Evolutionary conservation across 345 rosid genomes (phyloP).

Genomic region (Aquilaria yunnanensis): DNA sequence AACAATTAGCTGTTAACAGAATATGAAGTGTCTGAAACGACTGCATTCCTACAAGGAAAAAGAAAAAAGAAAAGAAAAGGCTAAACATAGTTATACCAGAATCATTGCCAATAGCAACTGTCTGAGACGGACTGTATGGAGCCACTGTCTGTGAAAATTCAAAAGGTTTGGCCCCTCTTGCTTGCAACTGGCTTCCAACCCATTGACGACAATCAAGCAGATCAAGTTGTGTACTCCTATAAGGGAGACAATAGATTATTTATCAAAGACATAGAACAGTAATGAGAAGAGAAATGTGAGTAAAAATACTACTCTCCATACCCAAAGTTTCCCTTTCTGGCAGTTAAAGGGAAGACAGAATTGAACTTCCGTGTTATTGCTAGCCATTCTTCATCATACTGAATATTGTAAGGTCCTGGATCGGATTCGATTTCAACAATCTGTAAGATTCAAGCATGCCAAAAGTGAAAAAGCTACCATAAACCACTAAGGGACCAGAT

Average conservation of each 20-base stretch:
- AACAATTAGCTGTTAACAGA: conserved; percentile 2
- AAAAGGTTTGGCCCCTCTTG: conserved; percentile 61
- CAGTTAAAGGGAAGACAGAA: conserved; percentile 59
- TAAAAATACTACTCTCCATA: conserved; percentile 14
- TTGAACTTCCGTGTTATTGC: conserved; percentile 65
- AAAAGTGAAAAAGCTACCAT: conserved; percentile 18
- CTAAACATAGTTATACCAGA: conserved; percentile 24
- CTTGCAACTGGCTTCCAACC: conserved; percentile 60
- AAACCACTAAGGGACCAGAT: background rate
- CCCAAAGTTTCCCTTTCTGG: conserved; percentile 45
- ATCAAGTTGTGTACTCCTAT: conserved; percentile 42
- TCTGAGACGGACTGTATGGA: conserved; percentile 41
- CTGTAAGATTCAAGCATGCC: conserved; percentile 27
- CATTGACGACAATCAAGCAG: conserved; percentile 55
- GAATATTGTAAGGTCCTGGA: conserved; percentile 68
- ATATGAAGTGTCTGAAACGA: background rate
- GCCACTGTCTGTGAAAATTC: conserved; percentile 67
- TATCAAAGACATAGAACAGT: background rate
- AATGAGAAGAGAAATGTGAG: background rate
- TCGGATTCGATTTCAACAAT: conserved; percentile 74
- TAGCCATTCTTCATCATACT: conserved; percentile 89
- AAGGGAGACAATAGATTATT: conserved; percentile 6
- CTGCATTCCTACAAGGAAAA: background rate
- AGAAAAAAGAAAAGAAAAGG: background rate
- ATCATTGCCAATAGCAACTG: conserved; percentile 20